These are phyloP conservation scores for Capronia americana DNA, from an alignment of 2,329 filamentous ascomycete genomes.

Conservation along the genomic window DNA sequence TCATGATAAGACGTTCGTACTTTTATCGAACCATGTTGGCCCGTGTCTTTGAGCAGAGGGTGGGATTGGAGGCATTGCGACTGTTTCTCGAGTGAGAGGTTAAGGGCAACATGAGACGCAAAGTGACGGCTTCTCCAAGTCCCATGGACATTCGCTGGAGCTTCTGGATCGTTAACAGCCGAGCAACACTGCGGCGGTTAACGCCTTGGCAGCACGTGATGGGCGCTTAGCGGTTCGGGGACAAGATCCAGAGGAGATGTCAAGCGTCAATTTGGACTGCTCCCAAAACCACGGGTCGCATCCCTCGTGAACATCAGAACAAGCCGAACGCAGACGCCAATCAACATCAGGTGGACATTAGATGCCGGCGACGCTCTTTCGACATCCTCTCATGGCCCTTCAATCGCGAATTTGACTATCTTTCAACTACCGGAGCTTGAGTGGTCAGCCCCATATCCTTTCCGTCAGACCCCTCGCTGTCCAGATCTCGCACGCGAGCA, in stretches of 20 bases:
- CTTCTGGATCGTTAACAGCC: neutral
- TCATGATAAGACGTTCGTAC: conserved; percentile 53
- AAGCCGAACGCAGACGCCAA: conserved; percentile 18
- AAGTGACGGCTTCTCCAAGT: conserved; percentile 9
- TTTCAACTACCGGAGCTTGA: conserved; percentile 20
- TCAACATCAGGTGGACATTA: conserved; percentile 16
- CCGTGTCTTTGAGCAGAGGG: conserved; percentile 50
- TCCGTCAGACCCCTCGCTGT: conserved; percentile 31
- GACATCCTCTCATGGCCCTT: conserved; percentile 19
- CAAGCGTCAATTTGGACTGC: conserved; percentile 29
- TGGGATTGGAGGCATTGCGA: conserved; percentile 44
- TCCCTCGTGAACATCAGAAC: conserved; percentile 23
- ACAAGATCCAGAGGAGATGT: neutral
- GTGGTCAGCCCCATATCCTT: conserved; percentile 21
- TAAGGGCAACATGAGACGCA: neutral
- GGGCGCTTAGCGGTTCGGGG: conserved; percentile 2
- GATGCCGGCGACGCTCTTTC: conserved; percentile 9
- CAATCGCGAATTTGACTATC: conserved; percentile 3
- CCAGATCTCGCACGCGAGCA: conserved; percentile 35
- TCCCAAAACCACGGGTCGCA: conserved; percentile 30
- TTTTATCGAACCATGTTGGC: conserved; percentile 74
- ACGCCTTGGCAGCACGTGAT: conserved; percentile 11
- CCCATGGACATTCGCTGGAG: conserved; percentile 2
- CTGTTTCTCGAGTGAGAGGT: conserved; percentile 1
- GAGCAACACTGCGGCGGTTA: neutral